Percentiles rank a stretch among this genome's conserved stretches.
These are phyloP conservation scores for Trichoderma harzianum DNA, from an alignment of 2,329 filamentous ascomycete genomes.

Conservation along the genomic window DNA sequence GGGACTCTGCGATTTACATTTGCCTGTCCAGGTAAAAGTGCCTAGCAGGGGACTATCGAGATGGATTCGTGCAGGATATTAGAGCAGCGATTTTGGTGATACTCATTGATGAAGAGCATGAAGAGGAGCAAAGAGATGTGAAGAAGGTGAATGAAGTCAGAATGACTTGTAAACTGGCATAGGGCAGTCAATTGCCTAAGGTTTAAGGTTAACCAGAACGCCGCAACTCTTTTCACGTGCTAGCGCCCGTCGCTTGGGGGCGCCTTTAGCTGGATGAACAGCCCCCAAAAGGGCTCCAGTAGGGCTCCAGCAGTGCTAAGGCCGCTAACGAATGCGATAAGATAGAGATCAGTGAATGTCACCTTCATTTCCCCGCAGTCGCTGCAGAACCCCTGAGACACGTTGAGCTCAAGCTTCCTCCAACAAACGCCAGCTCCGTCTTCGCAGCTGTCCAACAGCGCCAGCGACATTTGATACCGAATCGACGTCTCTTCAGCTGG, in stretches of 20 bases:
- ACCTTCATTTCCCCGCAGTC: conserved; percentile 16
- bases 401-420: not conserved
- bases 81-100: not conserved
- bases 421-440: not conserved
- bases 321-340: not conserved
- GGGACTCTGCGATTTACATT: not conserved
- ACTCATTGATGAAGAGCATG: not conserved
- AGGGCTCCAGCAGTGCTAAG: not conserved
- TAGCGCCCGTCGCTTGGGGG: not conserved
- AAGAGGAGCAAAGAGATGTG: not conserved
- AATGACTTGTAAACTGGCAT: not conserved
- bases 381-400: conserved; percentile 6
- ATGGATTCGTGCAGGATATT: not conserved
- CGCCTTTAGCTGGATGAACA: not conserved
- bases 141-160: not conserved
- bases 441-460: not conserved
- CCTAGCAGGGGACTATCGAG: not conserved
- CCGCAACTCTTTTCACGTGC: not conserved
- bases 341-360: conserved; percentile 8
- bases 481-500: not conserved
- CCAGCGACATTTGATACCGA: not conserved
- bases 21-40: not conserved
- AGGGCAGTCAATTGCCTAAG: not conserved
- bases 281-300: not conserved
- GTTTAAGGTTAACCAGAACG: not conserved